Evolutionary conservation across 1,139 yeast species (phyloP), one percentile per base, ranked within the genome.

Genomic region (Pichia sp.): DNA sequence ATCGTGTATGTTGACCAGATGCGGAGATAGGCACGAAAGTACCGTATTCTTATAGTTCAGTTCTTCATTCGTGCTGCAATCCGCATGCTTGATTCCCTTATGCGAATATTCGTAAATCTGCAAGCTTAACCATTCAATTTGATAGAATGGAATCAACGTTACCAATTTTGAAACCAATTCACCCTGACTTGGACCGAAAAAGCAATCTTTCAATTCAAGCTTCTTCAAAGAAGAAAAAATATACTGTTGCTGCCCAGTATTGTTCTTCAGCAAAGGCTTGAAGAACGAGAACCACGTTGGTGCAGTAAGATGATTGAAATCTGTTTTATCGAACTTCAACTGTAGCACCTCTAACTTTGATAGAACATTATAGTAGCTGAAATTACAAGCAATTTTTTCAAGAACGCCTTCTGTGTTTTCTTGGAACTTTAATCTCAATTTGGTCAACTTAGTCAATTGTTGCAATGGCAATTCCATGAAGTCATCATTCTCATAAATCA

Each of bases 271-370:
- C 10, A 58, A 41, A 2, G 48, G 47, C 7, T 54, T 49, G 45
- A 65, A 65, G 43, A 65, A 64, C 12, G 66, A 54, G 44, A 55
- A 58, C 69, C 69, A 66, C 10, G 66, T 58, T 8, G 63, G 61
- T 1, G 54, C 53, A 3, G 60, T 46, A 2, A 52, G 17, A 49
- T 63, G 63, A 44, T 65, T 65, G 40, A 64, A 64, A 24, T 61
- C 67, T 2, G 56, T 53, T 45, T 56, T 60, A 16, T 60, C 53
- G 44, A 58, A 63, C 8, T 57, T 59, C 31, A 65, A 30, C 34
- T 55, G 57, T 16, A 66, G 51, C 6, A 53, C 46, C 24, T 54
- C 42, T 33, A 66, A 49, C 12, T 55, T 46, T 14, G 29, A 10
- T 9, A 60, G 43, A n/a, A 59, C 49, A 1, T 53, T 51, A 31